Evolutionary conservation across 2,329 filamentous ascomycete genomes (phyloP), one percentile per base, ranked within the genome.

Genomic region (Fusarium scirpi): DNA sequence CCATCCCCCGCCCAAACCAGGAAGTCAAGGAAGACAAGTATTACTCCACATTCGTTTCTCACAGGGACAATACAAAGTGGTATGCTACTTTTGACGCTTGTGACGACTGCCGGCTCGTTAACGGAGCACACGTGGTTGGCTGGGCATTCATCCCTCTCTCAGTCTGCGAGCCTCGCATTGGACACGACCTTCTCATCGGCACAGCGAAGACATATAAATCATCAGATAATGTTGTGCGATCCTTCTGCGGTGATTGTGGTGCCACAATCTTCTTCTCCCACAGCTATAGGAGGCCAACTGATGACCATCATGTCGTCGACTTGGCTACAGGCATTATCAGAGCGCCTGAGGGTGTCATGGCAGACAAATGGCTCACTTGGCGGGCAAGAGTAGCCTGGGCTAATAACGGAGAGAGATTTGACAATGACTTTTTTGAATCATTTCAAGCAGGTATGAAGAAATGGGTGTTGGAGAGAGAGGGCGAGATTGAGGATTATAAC

Each of bases 301-400:
- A 76, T n/a, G 69, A 77, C 25, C 72, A 76, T 59, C 75, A 78
- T 43, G 59, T 85, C 12, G 76, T 84, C 2, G 81, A 84, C 48
- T 59, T 86, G 4, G 80, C 84, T 1, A 79, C 80, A 3, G 84
- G 84, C 3, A 73, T 86, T 4, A 62, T 86, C 57, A 76, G 83
- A 58, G 82, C 82, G 6, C 81, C 82, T 0, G 83, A 83, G 58
- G 84, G 84, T 1, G 69, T 78, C 5, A 78, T 81, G 75, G 83
- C 83, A 0, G 80, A 83, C 66, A 76, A 79, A 10, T 86, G 85
- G 85, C 62, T 86, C 20, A 81, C 79, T 2, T 86, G 85, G 84
- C 76, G 82, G 54, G 79, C 81, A 22, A 75, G 77, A 59, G 30
- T 82, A 12, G 78, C 75, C 2, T 81, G 75, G 71, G 55, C 65